Evolutionary conservation across 2,329 filamentous ascomycete species (phyloP), one percentile per base, ranked within the genome.

Genomic region (Hymenoscyphus albidus): DNA sequence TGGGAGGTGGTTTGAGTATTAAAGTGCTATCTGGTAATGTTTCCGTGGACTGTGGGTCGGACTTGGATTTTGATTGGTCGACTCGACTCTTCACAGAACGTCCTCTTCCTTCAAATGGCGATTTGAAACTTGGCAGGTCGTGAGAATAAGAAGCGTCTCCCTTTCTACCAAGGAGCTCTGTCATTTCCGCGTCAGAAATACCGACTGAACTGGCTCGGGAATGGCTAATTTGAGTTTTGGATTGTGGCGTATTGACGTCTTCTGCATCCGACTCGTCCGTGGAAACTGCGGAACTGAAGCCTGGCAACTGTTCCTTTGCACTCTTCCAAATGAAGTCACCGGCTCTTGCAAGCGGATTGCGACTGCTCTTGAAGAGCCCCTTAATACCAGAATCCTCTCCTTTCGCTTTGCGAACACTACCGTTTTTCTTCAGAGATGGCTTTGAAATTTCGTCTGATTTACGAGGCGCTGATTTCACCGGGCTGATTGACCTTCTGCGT

Each of bases 321-420:
- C 58, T 55, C 69, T 82, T 84, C 75, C 86, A 80, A 27, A 88
- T 83, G 55, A 84, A 80, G 59, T 86, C 85, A 16, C 85, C 84
- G 40, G 88, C 81, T 70, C 83, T 85, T 0, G 84, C 83, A 7
- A 88, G 82, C 70, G 89, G 87, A 66, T 81, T 87, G 63, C 90
- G 83, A 59, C 87, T 85, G 2, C 88, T 88, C 77, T 92, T 94
- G 77, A 97, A 89, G 58, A 97, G 88, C 6, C 89, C 87, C 54
- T 88, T 85, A 9, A 92, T 81, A 42, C 85, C 86, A 10, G 85
- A 85, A 62, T 83, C 79, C 48, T 83, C 80, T 31, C 73, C 69
- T 63, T 71, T 74, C 2, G 75, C 79, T 18, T 78, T 75, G 27
- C 78, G 80, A n/a, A 82, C 69, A 71, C 83, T 87, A 22, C 80